Evolutionary conservation across 208 protist genomes (phyloP), one percentile per base, ranked within the genome.

Genomic region (Herpetomonas tarakana): DNA sequence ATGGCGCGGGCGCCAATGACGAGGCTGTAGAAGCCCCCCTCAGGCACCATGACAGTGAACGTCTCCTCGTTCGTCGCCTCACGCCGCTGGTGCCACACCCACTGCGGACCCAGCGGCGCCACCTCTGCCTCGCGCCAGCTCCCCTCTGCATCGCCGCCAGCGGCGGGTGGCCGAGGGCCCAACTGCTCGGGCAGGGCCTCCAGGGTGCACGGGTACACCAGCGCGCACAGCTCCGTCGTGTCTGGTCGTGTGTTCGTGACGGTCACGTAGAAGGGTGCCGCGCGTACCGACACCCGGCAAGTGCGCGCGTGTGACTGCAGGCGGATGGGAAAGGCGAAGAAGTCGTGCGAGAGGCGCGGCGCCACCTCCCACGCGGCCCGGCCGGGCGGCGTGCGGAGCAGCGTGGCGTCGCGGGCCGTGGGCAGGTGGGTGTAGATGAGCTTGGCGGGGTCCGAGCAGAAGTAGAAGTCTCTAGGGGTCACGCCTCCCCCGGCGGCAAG

Each of bases 31-130:
- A 81, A 87, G 39, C 86, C 86, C 3, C 62, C 66, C 57, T 83
- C 72, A 18, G 86, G 89, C 41, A 88, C 79, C 53, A 86, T 87
- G 21, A 93, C 45, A 19, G 86, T 92, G 54, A 96, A 96, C 9
- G 85, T 93, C 55, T 92, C 80, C 2, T 50, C 53, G 28, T 62
- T 52, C 29, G 58, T 75, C 2, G 52, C 62, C 58, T 96, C 86
- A 14, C 81, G 65, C 18, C 86, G 84, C 63, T 92, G 83, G 22
- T 96, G 83, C 81, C 86, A 96, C 39, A 91, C 71, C 81, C 86
- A 93, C 62, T 88, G 68, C 1, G 75, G 76, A 22, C 74, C 74
- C 11, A 95, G 68, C 21, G 63, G 65, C n/a, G 41, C 54, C 6
- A 46, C 63, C 27, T 45, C 30, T 2, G 53, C 41, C 24, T 66